Percentiles rank a stretch among this genome's conserved stretches.
Evolutionary conservation across 2,329 filamentous ascomycete species (phyloP).

Genomic region (Cladosporium velox): DNA sequence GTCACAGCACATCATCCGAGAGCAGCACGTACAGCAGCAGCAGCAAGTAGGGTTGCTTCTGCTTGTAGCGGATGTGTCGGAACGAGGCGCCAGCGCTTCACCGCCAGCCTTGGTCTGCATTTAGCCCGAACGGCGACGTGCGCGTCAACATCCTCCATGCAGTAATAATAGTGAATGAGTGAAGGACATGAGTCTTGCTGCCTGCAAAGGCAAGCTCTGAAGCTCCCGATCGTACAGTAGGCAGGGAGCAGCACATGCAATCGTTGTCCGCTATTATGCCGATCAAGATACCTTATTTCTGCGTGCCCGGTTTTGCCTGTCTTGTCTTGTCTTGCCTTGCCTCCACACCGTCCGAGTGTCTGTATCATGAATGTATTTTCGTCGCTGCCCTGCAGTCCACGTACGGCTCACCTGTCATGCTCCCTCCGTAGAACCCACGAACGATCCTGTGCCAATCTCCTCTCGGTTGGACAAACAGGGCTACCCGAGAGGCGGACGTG

Average conservation of each 20-base stretch:
- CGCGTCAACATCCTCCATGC: constrained; percentile 5
- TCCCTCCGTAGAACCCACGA: background rate
- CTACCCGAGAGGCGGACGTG: background rate
- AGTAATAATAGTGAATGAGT: background rate
- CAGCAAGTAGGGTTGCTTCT: background rate
- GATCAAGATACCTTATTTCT: constrained; percentile 9
- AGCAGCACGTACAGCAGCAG: background rate
- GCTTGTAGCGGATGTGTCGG: background rate
- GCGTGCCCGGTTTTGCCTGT: background rate
- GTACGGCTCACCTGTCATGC: background rate
- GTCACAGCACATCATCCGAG: background rate
- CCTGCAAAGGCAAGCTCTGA: background rate
- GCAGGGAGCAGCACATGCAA: constrained; percentile 4
- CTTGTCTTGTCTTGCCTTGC: background rate
- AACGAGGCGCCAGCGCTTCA: constrained; percentile 19
- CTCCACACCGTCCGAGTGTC: background rate
- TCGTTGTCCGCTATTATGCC: constrained; percentile 16
- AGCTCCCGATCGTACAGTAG: constrained; percentile 6
- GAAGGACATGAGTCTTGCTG: background rate
- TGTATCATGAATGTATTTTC: constrained; percentile 4
- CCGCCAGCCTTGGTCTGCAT: constrained; percentile 3
- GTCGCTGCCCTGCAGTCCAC: constrained; percentile 9
- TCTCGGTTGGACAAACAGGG: constrained; percentile 7
- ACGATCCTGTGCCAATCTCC: background rate
- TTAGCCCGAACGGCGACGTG: constrained; percentile 13